These are phyloP conservation scores for Cordyceps tenuipes DNA, from an alignment of 2,329 filamentous ascomycete genomes.

Conservation along the genomic window DNA sequence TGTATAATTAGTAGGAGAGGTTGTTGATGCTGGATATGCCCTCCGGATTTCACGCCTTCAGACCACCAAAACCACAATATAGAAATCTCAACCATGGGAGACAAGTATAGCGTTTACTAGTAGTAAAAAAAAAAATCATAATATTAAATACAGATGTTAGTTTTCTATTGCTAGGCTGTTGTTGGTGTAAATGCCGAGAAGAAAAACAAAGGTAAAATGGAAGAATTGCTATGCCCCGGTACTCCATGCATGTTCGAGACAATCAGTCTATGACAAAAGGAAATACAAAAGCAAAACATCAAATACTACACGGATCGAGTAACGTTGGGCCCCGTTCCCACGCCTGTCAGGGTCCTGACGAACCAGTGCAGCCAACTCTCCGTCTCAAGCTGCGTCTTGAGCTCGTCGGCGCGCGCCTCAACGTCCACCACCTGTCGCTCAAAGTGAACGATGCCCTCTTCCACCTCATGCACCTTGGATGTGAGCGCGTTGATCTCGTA, in stretches of 20 bases:
- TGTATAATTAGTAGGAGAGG: too few relatives aligned
- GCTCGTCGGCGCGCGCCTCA: slow-evolving; percentile 53
- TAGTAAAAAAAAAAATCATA: background rate
- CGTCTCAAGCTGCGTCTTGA: slow-evolving; percentile 54
- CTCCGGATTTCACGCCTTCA: background rate
- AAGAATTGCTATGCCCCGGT: slow-evolving; percentile 1
- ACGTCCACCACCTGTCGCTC: slow-evolving; percentile 68
- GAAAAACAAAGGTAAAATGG: background rate
- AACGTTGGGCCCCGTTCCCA: slow-evolving; percentile 53
- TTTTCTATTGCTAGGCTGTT: background rate
- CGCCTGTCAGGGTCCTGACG: slow-evolving; percentile 51
- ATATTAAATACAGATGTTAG: background rate
- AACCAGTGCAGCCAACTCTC: slow-evolving; percentile 59
- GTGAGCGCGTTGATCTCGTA: slow-evolving; percentile 82
- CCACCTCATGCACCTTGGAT: slow-evolving; percentile 76
- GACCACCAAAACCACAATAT: background rate
- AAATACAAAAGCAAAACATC: background rate
- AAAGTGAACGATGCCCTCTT: slow-evolving; percentile 72
- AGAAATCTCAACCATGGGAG: slow-evolving; percentile 2
- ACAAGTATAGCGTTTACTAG: background rate
- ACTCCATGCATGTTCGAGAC: slow-evolving; percentile 5
- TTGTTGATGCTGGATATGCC: too few relatives aligned
- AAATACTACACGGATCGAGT: slow-evolving; percentile 19
- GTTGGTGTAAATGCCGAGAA: background rate
- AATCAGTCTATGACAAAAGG: background rate